These are phyloP conservation scores for Pigoraptor vietnamica DNA, from an alignment of 78 protist genomes.

Conservation along the genomic window DNA sequence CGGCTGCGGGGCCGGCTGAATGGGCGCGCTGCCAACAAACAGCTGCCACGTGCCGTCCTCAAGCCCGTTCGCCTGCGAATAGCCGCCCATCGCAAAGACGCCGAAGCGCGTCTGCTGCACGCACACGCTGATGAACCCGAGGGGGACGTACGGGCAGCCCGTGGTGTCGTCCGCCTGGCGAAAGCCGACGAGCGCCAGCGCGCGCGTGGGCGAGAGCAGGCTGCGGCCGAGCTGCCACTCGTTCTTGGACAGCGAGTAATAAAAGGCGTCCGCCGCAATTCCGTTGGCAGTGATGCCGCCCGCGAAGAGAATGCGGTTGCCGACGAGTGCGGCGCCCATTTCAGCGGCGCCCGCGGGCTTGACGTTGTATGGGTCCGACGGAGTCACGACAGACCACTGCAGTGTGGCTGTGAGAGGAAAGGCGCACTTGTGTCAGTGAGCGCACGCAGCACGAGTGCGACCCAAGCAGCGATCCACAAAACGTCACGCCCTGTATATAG, in stretches of 20 bases:
- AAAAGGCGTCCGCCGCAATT: background rate
- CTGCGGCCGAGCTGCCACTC: background rate
- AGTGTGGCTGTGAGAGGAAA: background rate
- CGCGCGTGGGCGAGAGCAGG: background rate
- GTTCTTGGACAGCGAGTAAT: background rate
- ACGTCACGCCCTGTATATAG: too few relatives aligned
- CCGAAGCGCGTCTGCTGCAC: background rate
- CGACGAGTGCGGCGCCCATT: background rate
- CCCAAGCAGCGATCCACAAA: too few relatives aligned
- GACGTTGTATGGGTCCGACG: background rate
- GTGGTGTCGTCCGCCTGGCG: background rate
- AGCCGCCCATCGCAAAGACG: background rate
- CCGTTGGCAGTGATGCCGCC: background rate
- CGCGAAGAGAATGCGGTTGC: background rate
- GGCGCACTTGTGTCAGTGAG: background rate
- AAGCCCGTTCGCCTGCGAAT: background rate
- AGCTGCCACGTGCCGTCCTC: background rate
- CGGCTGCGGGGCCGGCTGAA: background rate
- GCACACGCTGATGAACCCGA: background rate
- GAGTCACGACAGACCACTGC: background rate
- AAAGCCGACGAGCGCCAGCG: background rate
- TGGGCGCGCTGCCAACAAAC: background rate
- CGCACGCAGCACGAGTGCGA: background rate
- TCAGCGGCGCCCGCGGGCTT: background rate
- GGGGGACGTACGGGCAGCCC: background rate